Evolutionary conservation across 176 grass and related monocot species (phyloP), one percentile per base, ranked within the genome.

Genomic region (Musa acuminata): DNA sequence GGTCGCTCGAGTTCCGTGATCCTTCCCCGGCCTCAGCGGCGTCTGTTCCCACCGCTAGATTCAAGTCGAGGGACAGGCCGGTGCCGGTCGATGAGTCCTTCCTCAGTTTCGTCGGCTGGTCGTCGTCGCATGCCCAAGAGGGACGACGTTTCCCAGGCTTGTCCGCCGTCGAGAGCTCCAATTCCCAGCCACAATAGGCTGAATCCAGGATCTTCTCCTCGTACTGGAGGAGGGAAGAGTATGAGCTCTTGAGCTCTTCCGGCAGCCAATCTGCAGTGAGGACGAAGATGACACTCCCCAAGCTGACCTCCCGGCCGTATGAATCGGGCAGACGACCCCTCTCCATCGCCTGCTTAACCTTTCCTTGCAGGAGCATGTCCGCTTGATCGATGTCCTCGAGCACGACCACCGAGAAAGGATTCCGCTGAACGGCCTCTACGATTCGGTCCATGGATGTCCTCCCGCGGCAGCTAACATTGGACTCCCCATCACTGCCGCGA

Each of bases 271-370:
- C 76, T 1, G 88, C 87, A 19, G 88, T 92, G 53, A 99, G 82
- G 65, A 99, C 84, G 75, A 99, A 87, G 64, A 91, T 95, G 50
- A 86, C 86, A 50, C 88, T 99, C n/a, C 96, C 88, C 69, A 99
- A 80, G 81, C 76, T 84, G 76, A 95, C 85, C 82, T 99, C 96
- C 69, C 96, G 91, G 9, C 91, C 96, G 23, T 82, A 77, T n/a
- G 96, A 94, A 72, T 99, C 96, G 0, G 85, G 83, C 78, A 99
- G 78, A 17, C 86, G 91, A 21, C 96, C 96, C n/a, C 84, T 90
- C 72, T 92, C 84, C 75, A 99, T 92, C 14, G 96, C 91, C 2
- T 77, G 84, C 67, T 99, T 95, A 80, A 99, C 91, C 59, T 84
- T 99, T 51, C 85, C 88, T 12, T 79, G 66, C 29, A 91, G 76